Evolutionary conservation across 345 rosid genomes (phyloP).

Genomic region (Salix exigua): DNA sequence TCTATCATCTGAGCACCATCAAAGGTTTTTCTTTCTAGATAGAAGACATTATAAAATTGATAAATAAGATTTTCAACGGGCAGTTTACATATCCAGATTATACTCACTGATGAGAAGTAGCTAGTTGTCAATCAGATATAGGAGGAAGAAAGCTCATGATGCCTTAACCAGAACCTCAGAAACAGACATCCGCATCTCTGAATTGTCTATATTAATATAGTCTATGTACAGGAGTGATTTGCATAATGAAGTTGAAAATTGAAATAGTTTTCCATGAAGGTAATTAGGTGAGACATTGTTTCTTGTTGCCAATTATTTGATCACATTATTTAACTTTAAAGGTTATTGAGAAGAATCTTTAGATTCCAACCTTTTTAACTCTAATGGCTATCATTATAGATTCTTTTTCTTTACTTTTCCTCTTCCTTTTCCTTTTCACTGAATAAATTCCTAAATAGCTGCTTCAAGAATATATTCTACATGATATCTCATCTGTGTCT

Average conservation of each 20-base stretch:
- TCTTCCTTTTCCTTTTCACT: neutral
- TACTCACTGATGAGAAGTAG: neutral
- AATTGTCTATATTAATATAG: neutral
- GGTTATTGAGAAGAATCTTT: neutral
- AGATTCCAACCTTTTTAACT: conserved; percentile 11
- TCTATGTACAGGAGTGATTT: neutral
- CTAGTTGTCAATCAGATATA: conserved; percentile 2
- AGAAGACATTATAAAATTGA: neutral
- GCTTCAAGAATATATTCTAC: conserved; percentile 22
- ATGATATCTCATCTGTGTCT: neutral
- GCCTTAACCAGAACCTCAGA: neutral
- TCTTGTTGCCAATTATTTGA: neutral
- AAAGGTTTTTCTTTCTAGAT: neutral
- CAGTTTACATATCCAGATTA: neutral
- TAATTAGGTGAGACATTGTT: neutral
- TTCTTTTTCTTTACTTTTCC: neutral
- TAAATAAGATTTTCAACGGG: neutral
- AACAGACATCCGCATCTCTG: neutral
- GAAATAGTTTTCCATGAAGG: neutral
- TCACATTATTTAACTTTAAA: neutral
- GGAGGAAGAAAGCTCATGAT: neutral
- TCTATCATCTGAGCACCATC: neutral
- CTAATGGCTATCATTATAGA: neutral
- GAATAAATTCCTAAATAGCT: conserved; percentile 22
- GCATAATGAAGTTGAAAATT: neutral